Conservation (phyloP, 2,329 filamentous ascomycete species). For the Monosporascus cannonballus region DNA sequence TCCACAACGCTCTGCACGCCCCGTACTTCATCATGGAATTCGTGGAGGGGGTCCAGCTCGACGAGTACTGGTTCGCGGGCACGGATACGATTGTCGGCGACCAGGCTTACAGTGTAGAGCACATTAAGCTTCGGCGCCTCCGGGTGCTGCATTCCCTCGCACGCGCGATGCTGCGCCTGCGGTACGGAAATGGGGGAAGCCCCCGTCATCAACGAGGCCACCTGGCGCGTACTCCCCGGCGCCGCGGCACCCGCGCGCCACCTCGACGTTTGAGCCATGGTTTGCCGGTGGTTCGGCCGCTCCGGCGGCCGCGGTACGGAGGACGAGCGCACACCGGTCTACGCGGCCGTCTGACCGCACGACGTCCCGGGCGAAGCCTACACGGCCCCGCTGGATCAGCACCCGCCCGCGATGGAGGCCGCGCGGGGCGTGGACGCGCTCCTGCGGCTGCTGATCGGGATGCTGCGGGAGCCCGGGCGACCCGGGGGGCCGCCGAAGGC, state of each 20-base stretch:
- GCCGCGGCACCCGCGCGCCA: conserved; percentile 9
- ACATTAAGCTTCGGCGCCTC: not conserved
- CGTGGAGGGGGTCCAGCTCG: conserved; percentile 12
- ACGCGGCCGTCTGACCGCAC: conserved; percentile 11
- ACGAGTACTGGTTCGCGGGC: conserved; percentile 17
- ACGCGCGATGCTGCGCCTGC: conserved; percentile 12
- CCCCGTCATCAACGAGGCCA: conserved; percentile 11
- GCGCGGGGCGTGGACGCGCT: conserved; percentile 13
- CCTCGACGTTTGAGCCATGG: conserved; percentile 17
- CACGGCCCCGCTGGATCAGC: conserved; percentile 11
- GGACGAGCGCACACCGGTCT: conserved; percentile 8
- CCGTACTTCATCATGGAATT: conserved; percentile 12
- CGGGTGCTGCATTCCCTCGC: conserved; percentile 14
- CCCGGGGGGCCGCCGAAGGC: not conserved
- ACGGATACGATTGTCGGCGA: not conserved
- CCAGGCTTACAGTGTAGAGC: not conserved
- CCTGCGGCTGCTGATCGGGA: conserved; percentile 11
- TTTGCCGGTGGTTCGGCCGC: conserved; percentile 13
- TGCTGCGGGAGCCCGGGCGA: conserved; percentile 13
- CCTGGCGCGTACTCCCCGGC: conserved; percentile 1
- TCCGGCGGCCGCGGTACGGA: conserved; percentile 4
- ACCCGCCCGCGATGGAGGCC: conserved; percentile 7
- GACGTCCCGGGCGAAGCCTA: conserved; percentile 8
- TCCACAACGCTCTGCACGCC: conserved; percentile 1
- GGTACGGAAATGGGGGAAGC: conserved; percentile 15